Percentiles rank a stretch among this genome's conserved stretches.
Evolutionary conservation across 306 rosid genomes (phyloP).

Genomic region (Sicyos edulis): DNA sequence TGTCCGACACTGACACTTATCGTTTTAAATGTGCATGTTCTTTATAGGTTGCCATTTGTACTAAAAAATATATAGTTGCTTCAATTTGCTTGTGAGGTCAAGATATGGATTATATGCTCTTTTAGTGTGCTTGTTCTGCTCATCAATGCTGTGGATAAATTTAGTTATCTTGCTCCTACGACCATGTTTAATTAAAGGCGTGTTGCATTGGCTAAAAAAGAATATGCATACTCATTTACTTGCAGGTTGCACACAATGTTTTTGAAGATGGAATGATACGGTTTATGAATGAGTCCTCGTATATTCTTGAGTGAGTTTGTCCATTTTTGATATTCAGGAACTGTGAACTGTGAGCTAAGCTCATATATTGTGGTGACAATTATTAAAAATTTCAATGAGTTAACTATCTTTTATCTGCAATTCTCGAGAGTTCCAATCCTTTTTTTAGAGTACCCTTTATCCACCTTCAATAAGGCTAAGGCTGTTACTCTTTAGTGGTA

Average conservation of each 20-base stretch:
- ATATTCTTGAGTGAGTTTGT: slow-evolving; percentile 87
- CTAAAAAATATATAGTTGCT: slow-evolving; percentile 4
- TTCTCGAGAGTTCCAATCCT: not conserved
- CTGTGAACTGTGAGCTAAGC: not conserved
- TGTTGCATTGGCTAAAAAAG: not conserved
- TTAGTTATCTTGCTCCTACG: slow-evolving; percentile 6
- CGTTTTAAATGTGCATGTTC: too few relatives aligned
- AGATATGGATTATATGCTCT: slow-evolving; percentile 13
- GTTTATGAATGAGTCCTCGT: slow-evolving; percentile 82
- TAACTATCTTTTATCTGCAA: not conserved
- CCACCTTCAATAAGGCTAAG: not conserved
- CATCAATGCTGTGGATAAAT: not conserved
- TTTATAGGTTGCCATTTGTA: not conserved
- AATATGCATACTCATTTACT: not conserved
- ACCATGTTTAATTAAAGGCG: not conserved
- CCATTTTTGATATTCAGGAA: slow-evolving; percentile 20
- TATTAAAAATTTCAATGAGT: slow-evolving; percentile 4
- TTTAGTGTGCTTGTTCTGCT: slow-evolving; percentile 12
- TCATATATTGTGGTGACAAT: not conserved
- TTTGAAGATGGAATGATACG: slow-evolving; percentile 88
- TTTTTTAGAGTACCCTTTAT: not conserved
- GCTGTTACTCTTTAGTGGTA: not conserved
- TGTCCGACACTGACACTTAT: too few relatives aligned
- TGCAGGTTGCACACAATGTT: slow-evolving; percentile 93
- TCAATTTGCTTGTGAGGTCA: slow-evolving; percentile 4